Conservation (phyloP, 371 early-diverging fungal genomes). For the Coemansia sp. region DNA sequence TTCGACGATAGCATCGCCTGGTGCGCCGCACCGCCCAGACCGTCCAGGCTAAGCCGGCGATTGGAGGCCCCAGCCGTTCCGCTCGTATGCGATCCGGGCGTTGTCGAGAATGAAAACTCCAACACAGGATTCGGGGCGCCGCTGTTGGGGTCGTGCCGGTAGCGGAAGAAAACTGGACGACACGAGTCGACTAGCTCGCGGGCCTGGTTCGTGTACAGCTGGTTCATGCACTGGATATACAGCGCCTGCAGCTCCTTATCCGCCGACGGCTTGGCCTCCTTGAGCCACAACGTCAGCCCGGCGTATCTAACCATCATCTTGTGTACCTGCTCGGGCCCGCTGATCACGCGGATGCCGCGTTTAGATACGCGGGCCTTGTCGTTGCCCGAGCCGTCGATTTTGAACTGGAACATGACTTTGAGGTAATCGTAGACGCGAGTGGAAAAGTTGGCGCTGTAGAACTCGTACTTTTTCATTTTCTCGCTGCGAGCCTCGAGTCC, state of each 20-base stretch:
- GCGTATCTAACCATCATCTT: slow-evolving; percentile 75
- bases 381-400: slow-evolving; percentile 44
- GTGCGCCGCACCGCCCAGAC: slow-evolving; percentile 43
- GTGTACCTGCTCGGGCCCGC: slow-evolving; percentile 72
- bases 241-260: slow-evolving; percentile 77
- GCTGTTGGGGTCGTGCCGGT: slow-evolving; percentile 30
- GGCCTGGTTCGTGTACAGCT: slow-evolving; percentile 60
- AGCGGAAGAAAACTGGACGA: slow-evolving; percentile 42
- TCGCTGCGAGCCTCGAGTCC: slow-evolving; percentile 80
- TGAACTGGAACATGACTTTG: slow-evolving; percentile 63
- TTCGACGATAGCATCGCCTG: slow-evolving; percentile 24
- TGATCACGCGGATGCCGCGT: slow-evolving; percentile 35
- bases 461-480: slow-evolving; percentile 70
- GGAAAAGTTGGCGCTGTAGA: slow-evolving; percentile 78
- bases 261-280: slow-evolving; percentile 83
- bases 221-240: slow-evolving; percentile 62
- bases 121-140: slow-evolving; percentile 19
- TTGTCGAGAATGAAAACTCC: slow-evolving; percentile 40
- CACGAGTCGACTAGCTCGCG: slow-evolving; percentile 61
- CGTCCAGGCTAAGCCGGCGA: slow-evolving; percentile 41
- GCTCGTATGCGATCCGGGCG: slow-evolving; percentile 12
- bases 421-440: slow-evolving; percentile 74
- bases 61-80: slow-evolving; percentile 8
- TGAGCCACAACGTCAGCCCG: slow-evolving; percentile 88
- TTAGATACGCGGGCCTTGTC: slow-evolving; percentile 23